Conservation (phyloP, 805 yeast genomes). For the Metschnikowia anglica region DNA sequence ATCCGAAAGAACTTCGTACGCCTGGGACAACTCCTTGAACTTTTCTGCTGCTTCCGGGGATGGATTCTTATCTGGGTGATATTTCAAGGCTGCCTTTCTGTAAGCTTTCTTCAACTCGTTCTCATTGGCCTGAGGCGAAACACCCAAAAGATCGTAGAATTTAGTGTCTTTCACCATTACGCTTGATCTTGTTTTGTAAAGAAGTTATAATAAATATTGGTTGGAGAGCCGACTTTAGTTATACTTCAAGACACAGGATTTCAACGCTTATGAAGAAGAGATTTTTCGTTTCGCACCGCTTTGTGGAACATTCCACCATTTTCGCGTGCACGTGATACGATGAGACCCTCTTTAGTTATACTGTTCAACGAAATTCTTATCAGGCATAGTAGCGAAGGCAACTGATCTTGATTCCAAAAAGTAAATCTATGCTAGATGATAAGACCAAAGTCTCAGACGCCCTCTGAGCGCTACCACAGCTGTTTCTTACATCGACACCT, state of each 20-base stretch:
- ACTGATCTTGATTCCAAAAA: too few relatives aligned
- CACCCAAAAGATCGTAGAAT: conserved; percentile 72
- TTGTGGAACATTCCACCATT: conserved; percentile 22
- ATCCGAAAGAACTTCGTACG: conserved; percentile 86
- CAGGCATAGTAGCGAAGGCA: too few relatives aligned
- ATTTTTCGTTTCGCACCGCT: conserved; percentile 18
- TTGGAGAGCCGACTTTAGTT: conserved; percentile 4
- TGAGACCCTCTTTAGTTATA: neutral
- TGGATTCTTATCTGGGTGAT: conserved; percentile 71
- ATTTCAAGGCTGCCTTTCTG: conserved; percentile 75
- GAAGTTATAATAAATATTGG: conserved; percentile 10
- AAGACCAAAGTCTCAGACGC: too few relatives aligned
- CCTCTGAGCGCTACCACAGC: too few relatives aligned
- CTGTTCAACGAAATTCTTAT: too few relatives aligned
- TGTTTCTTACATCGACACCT: too few relatives aligned
- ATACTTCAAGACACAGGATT: conserved; percentile 8
- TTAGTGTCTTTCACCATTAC: conserved; percentile 85
- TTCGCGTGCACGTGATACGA: conserved; percentile 24
- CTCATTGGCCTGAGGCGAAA: conserved; percentile 65
- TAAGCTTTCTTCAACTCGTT: conserved; percentile 77
- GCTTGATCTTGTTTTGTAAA: neutral
- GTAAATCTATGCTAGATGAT: too few relatives aligned
- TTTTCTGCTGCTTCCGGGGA: conserved; percentile 89
- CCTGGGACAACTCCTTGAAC: conserved; percentile 86
- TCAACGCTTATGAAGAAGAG: conserved; percentile 15